Evolutionary conservation across 2,329 filamentous ascomycete genomes (phyloP).

Genomic region (Ustilaginoidea virens): DNA sequence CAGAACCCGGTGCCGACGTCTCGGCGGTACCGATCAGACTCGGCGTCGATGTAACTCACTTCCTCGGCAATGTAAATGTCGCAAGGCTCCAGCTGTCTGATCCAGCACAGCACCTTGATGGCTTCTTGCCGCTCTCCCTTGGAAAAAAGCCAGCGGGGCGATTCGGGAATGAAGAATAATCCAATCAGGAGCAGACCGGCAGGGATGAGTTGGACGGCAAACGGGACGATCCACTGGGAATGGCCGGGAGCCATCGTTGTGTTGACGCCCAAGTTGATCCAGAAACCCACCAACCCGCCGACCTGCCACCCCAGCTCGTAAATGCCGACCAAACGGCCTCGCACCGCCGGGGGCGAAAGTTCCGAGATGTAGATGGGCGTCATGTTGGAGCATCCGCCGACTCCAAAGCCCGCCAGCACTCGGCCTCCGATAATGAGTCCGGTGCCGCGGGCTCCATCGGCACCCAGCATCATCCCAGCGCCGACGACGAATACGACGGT

Average conservation of each 20-base stretch:
- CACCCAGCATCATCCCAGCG: conserved; percentile 24
- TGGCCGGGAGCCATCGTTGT: conserved; percentile 28
- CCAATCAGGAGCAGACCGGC: conserved; percentile 45
- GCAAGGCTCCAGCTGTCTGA: conserved; percentile 38
- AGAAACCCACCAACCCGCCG: conserved; percentile 9
- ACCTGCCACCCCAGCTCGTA: conserved; percentile 11
- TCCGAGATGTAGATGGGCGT: conserved; percentile 11
- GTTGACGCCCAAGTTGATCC: conserved; percentile 42
- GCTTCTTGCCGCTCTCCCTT: conserved; percentile 45
- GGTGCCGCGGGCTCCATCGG: conserved; percentile 20
- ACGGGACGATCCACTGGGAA: conserved; percentile 48
- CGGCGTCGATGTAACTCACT: conserved; percentile 52
- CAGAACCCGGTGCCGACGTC: conserved; percentile 59
- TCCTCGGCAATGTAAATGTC: conserved; percentile 60
- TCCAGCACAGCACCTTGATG: conserved; percentile 45
- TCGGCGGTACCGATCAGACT: conserved; percentile 46
- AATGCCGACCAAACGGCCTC: conserved; percentile 9
- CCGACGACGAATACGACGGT: conserved; percentile 8
- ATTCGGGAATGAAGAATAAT: conserved; percentile 45
- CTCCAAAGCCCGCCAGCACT: conserved; percentile 10
- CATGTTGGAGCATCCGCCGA: conserved; percentile 12
- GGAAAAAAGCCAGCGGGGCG: conserved; percentile 53
- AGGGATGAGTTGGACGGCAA: conserved; percentile 52
- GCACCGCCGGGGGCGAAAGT: conserved; percentile 7
- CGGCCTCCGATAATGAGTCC: conserved; percentile 11